Percentiles rank a stretch among this genome's conserved stretches.
These are phyloP conservation scores for Phytophthora citrophthora DNA, from an alignment of 352 stramenopile species.

Conservation along the genomic window DNA sequence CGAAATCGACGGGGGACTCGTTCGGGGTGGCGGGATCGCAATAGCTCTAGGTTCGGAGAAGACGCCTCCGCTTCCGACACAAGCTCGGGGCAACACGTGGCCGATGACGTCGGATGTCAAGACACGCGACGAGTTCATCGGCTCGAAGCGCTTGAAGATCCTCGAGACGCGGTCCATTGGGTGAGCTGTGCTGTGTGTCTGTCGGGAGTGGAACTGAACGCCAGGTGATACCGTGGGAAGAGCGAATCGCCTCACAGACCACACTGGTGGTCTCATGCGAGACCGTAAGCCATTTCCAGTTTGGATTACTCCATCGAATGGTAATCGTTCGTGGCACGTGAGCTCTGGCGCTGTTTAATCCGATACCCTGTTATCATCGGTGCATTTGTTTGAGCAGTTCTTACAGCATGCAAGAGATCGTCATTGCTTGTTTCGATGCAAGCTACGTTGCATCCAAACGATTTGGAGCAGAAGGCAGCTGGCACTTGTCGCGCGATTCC, in stretches of 20 bases:
- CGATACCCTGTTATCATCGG: constrained; percentile 1
- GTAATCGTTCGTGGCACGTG: constrained; percentile 4
- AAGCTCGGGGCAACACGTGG: constrained; percentile 21
- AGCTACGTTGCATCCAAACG: neutral
- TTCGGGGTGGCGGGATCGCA: neutral
- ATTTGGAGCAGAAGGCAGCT: constrained; percentile 3
- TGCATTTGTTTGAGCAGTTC: neutral
- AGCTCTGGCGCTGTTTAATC: constrained; percentile 3
- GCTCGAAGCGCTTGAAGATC: constrained; percentile 30
- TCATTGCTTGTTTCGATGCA: constrained; percentile 7
- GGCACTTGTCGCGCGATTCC: constrained; percentile 7
- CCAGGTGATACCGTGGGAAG: constrained; percentile 15
- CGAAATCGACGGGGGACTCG: neutral
- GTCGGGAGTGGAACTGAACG: constrained; percentile 4
- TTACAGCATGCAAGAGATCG: neutral
- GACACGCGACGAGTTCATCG: neutral
- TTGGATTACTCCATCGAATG: constrained; percentile 3
- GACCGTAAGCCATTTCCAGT: constrained; percentile 1
- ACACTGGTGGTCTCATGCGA: too few relatives aligned
- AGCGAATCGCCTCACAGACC: constrained; percentile 1
- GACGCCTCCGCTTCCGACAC: neutral
- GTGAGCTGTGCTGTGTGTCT: neutral
- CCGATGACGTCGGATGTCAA: constrained; percentile 26
- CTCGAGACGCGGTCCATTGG: constrained; percentile 26
- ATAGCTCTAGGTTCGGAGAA: neutral